Evolutionary conservation across 148 eudicot species (phyloP).

Genomic region (Vaccinium darrowii): DNA sequence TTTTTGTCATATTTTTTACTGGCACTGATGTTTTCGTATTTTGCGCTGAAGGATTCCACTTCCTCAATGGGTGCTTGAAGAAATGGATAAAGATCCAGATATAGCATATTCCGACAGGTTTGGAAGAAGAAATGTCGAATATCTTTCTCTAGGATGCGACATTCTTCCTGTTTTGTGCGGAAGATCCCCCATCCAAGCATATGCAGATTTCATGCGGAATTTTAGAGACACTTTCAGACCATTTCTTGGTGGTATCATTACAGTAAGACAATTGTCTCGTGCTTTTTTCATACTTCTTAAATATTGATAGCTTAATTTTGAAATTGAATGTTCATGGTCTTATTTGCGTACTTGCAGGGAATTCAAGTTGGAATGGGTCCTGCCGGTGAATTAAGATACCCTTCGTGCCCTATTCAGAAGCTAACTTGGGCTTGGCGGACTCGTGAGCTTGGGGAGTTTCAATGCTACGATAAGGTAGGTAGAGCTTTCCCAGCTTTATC

Average conservation of each 20-base stretch:
- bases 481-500: not conserved
- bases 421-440: constrained; percentile 34
- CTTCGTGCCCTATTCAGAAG: constrained; percentile 42
- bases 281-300: not conserved
- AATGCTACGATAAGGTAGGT: constrained; percentile 52
- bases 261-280: constrained; percentile 35
- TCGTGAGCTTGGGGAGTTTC: constrained; percentile 51
- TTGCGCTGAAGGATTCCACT: constrained; percentile 47
- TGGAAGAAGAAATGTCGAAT: constrained; percentile 51
- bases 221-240: constrained; percentile 48
- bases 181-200: constrained; percentile 47
- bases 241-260: constrained; percentile 43
- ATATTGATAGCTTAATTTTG: not conserved
- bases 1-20: not conserved
- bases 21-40: constrained; percentile 13
- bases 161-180: constrained; percentile 43
- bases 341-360: constrained; percentile 32
- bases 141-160: constrained; percentile 52
- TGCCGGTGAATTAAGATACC: constrained; percentile 52
- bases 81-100: constrained; percentile 46
- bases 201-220: constrained; percentile 50
- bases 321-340: constrained; percentile 21
- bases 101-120: constrained; percentile 43
- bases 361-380: constrained; percentile 65
- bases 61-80: constrained; percentile 57